phyloP scores from a whole-genome alignment of 495 filamentous ascomycete genomes.

The Daldinia decipiens region DNA sequence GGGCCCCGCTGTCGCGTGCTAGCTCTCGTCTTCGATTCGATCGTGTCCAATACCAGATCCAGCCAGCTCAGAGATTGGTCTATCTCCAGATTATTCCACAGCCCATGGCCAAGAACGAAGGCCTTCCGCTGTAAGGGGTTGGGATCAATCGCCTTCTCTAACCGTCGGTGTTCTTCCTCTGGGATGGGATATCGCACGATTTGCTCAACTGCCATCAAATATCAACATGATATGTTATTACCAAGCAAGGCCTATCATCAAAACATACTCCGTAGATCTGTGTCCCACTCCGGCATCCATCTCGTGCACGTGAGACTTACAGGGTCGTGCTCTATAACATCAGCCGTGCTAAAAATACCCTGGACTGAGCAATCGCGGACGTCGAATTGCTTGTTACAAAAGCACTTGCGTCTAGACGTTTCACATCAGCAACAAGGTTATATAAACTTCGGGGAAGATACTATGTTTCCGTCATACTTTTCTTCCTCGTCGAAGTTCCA shows the following conservation, averaged over 20 bases:
- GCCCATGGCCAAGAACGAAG: constrained; percentile 62
- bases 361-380: constrained; percentile 63
- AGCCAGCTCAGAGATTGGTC: constrained; percentile 59
- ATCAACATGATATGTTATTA: constrained; percentile 21
- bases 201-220: constrained; percentile 54
- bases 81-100: constrained; percentile 63
- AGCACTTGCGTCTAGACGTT: constrained; percentile 55
- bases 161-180: constrained; percentile 54
- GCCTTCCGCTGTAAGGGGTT: constrained; percentile 55
- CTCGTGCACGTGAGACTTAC: constrained; percentile 55
- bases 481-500: constrained; percentile 64
- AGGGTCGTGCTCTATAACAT: constrained; percentile 60
- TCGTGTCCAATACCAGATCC: constrained; percentile 52
- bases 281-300: constrained; percentile 53
- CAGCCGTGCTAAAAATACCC: constrained; percentile 62
- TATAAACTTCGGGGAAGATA: not conserved
- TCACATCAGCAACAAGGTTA: constrained; percentile 17
- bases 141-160: constrained; percentile 51
- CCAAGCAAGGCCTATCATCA: not conserved
- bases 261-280: constrained; percentile 51
- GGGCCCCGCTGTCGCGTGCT: constrained; percentile 33
- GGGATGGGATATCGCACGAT: constrained; percentile 61
- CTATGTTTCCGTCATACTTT: constrained; percentile 47
- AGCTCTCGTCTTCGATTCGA: constrained; percentile 40
- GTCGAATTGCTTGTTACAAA: constrained; percentile 66